Evolutionary conservation across 345 rosid species (phyloP), one percentile per base, ranked within the genome.

Genomic region (Sonneratia caseolaris): DNA sequence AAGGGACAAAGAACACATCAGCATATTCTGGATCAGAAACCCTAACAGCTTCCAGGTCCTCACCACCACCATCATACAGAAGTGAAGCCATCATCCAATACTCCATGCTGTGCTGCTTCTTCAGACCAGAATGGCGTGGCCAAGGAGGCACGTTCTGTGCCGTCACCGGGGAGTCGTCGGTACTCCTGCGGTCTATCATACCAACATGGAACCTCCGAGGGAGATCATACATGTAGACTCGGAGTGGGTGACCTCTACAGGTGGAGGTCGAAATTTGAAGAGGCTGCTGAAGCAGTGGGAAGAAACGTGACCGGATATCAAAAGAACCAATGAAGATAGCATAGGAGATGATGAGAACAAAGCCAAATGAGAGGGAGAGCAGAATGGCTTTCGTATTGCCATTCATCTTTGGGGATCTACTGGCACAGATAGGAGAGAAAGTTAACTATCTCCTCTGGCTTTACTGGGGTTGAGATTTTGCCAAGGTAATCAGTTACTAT

Each of bases 71-170:
- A 0, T 69, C 83, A 51, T 82, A 70, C 73, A 95, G 77, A 56
- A 95, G 92, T 69, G 98, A 95, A 15, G 86, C 97, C 97, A 92
- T 85, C 68, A 95, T 72, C 99, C 99, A 95, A 67, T 95, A 95
- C 88, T 95, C 99, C 62, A 89, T 93, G 67, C 98, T 92, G 69
- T 95, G 98, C 79, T 95, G 97, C 82, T 75, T 75, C 76, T 81
- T 81, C 56, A 92, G 65, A 42, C 97, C 98, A 22, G 86, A 76
- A 69, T 80, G 82, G 16, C 71, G 69, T 16, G 91, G 89, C 99
- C 98, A 95, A 18, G 80, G 80, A 11, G 97, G 97, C 70, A 92
- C 69, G 70, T 85, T 84, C 77, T 82, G 76, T 11, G 74, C 84
- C 3, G 93, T 89, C 57, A 95, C 81, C 1, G 89, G 88, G 72